Evolutionary conservation across 1,139 yeast species (phyloP), one percentile per base, ranked within the genome.

Genomic region (Kurtzmaniella quercitrusa): DNA sequence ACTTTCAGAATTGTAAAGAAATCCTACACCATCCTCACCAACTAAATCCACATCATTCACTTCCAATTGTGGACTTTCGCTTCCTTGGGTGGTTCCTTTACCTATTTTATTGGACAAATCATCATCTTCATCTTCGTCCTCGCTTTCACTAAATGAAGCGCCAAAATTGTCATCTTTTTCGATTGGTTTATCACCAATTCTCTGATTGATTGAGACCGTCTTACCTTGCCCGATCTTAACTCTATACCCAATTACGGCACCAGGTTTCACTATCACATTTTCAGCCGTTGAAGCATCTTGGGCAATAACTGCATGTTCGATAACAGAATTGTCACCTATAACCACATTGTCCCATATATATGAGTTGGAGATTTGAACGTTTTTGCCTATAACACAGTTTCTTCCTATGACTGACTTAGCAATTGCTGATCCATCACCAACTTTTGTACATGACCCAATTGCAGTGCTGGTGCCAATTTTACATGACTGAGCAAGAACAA

Each of bases 401-500:
- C 91, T 80, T 14, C 98, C 98, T 58, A 93, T 80, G 3, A 87
- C 86, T 16, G 94, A 82, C 44, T 80, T 78, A 44, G 71, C 71
- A 40, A 89, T 72, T 3, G 56, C 52, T 2, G 84, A 59, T 4
- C 76, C 74, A 42, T 80, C 81, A 33, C 83, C 84, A 50, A 93
- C 82, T 37, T 71, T 74, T 0, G 96, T 74, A 43, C 78, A 75
- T 6, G 81, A 66, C 1, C 97, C 97, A 50, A 94, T 85, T 5
- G 87, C 84, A 3, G 91, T 84, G 52, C 87, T 74, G 41, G 82
- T 76, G 17, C 84, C 85, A 47, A 88, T 78, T 50, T 80, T 81
- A 66, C 97, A 88, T n/a, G 94, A 84, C 60, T 91, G 96, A 0
- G 97, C 96, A 53, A 94, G 72, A 12, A 89, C 80, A 18, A 93